Conservation (phyloP, 805 yeast species). For the Yarrowia osloensis region DNA sequence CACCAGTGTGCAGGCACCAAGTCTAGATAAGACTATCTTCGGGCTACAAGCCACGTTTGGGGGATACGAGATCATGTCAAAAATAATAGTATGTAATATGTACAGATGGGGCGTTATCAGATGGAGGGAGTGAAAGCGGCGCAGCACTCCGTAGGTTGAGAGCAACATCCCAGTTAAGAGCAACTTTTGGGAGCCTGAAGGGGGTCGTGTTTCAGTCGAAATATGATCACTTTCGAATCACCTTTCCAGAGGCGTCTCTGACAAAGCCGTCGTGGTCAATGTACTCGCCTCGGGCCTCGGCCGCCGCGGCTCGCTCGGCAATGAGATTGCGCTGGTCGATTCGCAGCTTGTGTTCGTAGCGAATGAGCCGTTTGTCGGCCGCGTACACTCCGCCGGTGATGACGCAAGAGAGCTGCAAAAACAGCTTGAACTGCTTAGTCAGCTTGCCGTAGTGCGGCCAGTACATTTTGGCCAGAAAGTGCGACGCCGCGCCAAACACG, state of each 20-base stretch:
- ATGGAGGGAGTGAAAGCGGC: too few species aligned
- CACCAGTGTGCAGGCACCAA: constrained; percentile 11
- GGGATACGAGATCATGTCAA: not conserved
- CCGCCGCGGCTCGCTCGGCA: constrained; percentile 22
- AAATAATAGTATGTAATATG: not conserved
- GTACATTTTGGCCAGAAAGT: constrained; percentile 8
- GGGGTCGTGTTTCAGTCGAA: too few species aligned
- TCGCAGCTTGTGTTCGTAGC: constrained; percentile 29
- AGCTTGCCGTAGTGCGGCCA: constrained; percentile 17
- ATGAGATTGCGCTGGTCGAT: not conserved
- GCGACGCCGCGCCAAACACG: constrained; percentile 6
- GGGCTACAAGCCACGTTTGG: not conserved
- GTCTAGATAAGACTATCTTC: constrained; percentile 8
- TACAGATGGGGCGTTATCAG: too few species aligned
- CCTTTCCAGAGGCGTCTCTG: constrained; percentile 7
- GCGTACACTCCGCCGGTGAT: constrained; percentile 24
- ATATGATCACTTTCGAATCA: not conserved
- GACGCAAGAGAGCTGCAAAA: constrained; percentile 22
- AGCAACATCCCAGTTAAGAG: not conserved
- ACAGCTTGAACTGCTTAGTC: constrained; percentile 29
- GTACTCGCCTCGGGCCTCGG: constrained; percentile 29
- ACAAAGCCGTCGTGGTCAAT: constrained; percentile 23
- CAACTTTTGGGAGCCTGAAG: not conserved
- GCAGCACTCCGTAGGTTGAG: not conserved
- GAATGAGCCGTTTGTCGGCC: constrained; percentile 29